These are phyloP conservation scores for Diaporthe citriasiana DNA, from an alignment of 2,329 filamentous ascomycete genomes.

Conservation along the genomic window DNA sequence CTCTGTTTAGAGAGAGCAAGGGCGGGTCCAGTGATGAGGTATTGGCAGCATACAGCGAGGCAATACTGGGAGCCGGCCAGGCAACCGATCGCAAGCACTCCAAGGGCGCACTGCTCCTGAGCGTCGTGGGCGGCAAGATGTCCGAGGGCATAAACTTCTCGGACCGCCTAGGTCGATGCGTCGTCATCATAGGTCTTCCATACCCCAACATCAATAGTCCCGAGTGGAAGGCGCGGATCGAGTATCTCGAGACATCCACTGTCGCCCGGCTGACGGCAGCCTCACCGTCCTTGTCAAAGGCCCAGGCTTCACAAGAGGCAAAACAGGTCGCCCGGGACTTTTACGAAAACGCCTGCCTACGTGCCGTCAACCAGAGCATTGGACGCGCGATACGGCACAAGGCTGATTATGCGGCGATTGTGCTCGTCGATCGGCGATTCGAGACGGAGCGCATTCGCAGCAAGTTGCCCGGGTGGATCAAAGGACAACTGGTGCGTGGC, in stretches of 20 bases:
- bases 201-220: constrained; percentile 92
- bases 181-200: constrained; percentile 91
- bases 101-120: constrained; percentile 83
- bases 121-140: constrained; percentile 93
- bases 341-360: constrained; percentile 96
- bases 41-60: constrained; percentile 78
- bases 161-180: constrained; percentile 87
- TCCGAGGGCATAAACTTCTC: constrained; percentile 99
- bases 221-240: constrained; percentile 93
- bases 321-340: constrained; percentile 80
- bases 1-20: constrained; percentile 72
- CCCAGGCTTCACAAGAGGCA: constrained; percentile 54
- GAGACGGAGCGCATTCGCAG: constrained; percentile 77
- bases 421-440: constrained; percentile 87
- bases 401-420: constrained; percentile 90
- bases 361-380: constrained; percentile 96
- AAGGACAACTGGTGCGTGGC: constrained; percentile 71
- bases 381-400: constrained; percentile 91
- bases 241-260: constrained; percentile 81
- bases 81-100: constrained; percentile 9
- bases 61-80: constrained; percentile 68
- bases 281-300: constrained; percentile 22
- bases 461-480: constrained; percentile 94
- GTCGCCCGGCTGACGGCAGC: constrained; percentile 52
- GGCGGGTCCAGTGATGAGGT: constrained; percentile 75